Evolutionary conservation across 192 early-diverging fungal genomes (phyloP).

Genomic region (Geranomyces variabilis): DNA sequence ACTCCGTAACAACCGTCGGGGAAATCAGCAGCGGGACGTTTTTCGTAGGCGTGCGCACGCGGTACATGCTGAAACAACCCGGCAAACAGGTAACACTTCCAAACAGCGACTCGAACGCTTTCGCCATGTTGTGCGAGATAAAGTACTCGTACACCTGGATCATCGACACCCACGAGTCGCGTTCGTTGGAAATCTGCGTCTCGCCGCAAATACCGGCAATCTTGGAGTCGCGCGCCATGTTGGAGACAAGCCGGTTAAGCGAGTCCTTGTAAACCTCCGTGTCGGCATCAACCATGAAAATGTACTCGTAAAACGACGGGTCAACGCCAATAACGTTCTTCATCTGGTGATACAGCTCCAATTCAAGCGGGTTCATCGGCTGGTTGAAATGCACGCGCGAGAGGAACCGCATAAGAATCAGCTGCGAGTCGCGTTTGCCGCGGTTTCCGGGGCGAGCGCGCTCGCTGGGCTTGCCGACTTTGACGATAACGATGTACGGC

Average conservation of each 20-base stretch:
- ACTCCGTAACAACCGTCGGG: conserved; percentile 78
- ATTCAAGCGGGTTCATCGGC: conserved; percentile 92
- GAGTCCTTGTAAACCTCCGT: conserved; percentile 84
- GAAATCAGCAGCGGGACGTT: conserved; percentile 79
- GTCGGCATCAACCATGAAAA: conserved; percentile 98
- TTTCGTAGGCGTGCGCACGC: conserved; percentile 80
- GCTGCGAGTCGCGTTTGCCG: conserved; percentile 99
- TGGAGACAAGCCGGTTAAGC: conserved; percentile 88
- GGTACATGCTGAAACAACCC: conserved; percentile 99
- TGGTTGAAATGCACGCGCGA: conserved; percentile 94
- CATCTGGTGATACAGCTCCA: conserved; percentile 98
- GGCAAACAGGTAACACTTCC: conserved; percentile 68
- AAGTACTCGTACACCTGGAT: conserved; percentile 91
- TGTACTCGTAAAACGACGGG: conserved; percentile 94
- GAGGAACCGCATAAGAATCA: conserved; percentile 97
- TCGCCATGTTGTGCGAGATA: conserved; percentile 61
- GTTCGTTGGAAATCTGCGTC: conserved; percentile 90
- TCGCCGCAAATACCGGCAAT: conserved; percentile 96
- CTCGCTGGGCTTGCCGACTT: conserved; percentile 89
- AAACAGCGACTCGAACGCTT: conserved; percentile 70
- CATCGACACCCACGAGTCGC: conserved; percentile 93
- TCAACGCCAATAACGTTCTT: conserved; percentile 98
- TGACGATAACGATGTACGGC: conserved; percentile 94
- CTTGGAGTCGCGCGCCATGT: conserved; percentile 87
- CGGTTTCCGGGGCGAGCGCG: conserved; percentile 87